Evolutionary conservation across 139 green algal genomes (phyloP).

Genomic region (Desmodesmus armatus): DNA sequence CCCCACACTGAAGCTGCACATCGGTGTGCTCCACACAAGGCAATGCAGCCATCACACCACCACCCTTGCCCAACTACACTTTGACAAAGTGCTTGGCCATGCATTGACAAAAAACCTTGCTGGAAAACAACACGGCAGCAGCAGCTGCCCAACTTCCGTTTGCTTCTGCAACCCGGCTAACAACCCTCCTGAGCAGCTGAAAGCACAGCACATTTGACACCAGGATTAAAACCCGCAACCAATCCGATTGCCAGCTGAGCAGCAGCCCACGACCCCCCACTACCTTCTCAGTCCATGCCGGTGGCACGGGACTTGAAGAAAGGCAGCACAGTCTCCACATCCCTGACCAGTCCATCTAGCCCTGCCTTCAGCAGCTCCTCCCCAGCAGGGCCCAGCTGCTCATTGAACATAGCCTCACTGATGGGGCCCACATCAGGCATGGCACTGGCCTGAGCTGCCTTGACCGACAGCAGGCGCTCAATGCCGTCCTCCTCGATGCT

Average conservation of each 20-base stretch:
- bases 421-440: neutral
- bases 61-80: too few species aligned
- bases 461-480: slow-evolving; percentile 30
- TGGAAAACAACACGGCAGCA: too few species aligned
- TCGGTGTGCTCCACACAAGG: too few species aligned
- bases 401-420: slow-evolving; percentile 38
- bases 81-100: too few species aligned
- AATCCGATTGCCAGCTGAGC: neutral
- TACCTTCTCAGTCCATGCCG: slow-evolving; percentile 53
- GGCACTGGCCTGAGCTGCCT: slow-evolving; percentile 9
- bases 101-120: too few species aligned
- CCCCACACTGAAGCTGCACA: too few species aligned
- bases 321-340: slow-evolving; percentile 64
- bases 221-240: neutral
- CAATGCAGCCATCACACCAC: too few species aligned
- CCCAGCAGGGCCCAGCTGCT: slow-evolving; percentile 55
- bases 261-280: neutral
- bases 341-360: slow-evolving; percentile 57
- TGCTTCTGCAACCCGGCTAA: too few species aligned
- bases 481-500: slow-evolving; percentile 28
- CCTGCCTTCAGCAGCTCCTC: slow-evolving; percentile 58
- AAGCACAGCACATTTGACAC: too few species aligned
- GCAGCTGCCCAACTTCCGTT: too few species aligned
- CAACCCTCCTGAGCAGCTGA: too few species aligned
- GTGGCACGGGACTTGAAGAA: slow-evolving; percentile 57